Evolutionary conservation across 345 rosid species (phyloP), one percentile per base, ranked within the genome.

Genomic region (Eucalyptus albens): DNA sequence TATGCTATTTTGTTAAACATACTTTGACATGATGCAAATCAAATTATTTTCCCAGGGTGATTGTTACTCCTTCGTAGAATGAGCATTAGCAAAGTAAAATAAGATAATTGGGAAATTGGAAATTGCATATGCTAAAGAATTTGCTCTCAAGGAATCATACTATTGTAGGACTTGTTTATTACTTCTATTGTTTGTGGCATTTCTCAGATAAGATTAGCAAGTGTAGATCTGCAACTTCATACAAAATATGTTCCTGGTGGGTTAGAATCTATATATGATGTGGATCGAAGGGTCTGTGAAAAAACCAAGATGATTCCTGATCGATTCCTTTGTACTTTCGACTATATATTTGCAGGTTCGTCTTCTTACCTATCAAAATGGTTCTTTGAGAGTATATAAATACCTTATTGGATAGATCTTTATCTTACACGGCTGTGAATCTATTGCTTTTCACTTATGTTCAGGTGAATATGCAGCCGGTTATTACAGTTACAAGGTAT

Each of bases 381-480:
- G 21, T 86, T 47, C 86, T 83, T 91, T 27, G 83, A 45, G 86
- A 14, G 29, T 87, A 17, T 87, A 17, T 44, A 37, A 4, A 37
- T 77, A 77, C 83, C 45, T 37, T 77, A 11, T 77, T 22, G 47
- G 27, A 77, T 31, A 27, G 56, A 55, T 17, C 56, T 45, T 87
- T 59, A 86, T 88, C 91, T 31, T 89, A 87, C 56, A 81, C 29
- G 80, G 72, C 72, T 33, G 16, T 33, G 24, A 87, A 83, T 89
- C n/a, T 51, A 37, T 47, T 45, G 50, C 4, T 8, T 51, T 89
- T 87, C 89, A 90, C 83, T 89, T 88, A 82, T 87, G 88, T 62
- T 47, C 90, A 96, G 99, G 96, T 62, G 97, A 96, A 81, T 97
- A 97, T 91, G 98, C 99, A 88, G 98, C 99, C 88, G 99, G 99